Evolutionary conservation across 306 rosid genomes (phyloP).

Genomic region (Quercus gilva): DNA sequence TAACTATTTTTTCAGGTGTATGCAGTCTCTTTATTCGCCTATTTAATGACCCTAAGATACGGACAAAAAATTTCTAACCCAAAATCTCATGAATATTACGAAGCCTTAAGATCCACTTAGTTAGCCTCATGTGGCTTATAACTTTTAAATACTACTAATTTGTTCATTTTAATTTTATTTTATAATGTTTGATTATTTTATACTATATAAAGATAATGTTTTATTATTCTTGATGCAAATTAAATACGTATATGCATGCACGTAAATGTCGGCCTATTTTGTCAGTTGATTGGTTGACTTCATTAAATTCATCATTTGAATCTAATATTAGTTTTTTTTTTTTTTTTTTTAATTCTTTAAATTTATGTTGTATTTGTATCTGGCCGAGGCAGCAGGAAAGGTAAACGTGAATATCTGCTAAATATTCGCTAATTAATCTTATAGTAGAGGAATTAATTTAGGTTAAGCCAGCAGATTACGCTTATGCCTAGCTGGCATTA

Average conservation of each 20-base stretch:
- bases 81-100: too few relatives aligned
- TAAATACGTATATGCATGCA: slow-evolving; percentile 49
- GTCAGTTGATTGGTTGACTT: slow-evolving; percentile 35
- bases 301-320: slow-evolving; percentile 12
- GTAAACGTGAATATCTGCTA: slow-evolving; percentile 28
- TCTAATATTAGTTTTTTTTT: neutral
- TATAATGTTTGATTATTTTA: slow-evolving; percentile 12
- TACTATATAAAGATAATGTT: neutral
- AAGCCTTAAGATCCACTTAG: too few relatives aligned
- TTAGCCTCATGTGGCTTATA: rapidly evolving
- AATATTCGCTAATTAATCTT: neutral
- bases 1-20: too few relatives aligned
- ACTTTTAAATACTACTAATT: too few relatives aligned
- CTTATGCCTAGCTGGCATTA: slow-evolving; percentile 1
- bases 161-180: neutral
- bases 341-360: too few relatives aligned
- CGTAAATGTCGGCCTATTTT: slow-evolving; percentile 37
- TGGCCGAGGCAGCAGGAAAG: slow-evolving; percentile 10
- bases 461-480: slow-evolving; percentile 1
- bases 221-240: slow-evolving; percentile 34
- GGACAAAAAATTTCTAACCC: too few relatives aligned
- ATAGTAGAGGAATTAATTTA: neutral
- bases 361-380: neutral
- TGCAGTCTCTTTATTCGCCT: too few relatives aligned
- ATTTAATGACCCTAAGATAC: too few relatives aligned